Conservation (phyloP, 805 yeast genomes). For the Vanderwaltozyma tropicalis region DNA sequence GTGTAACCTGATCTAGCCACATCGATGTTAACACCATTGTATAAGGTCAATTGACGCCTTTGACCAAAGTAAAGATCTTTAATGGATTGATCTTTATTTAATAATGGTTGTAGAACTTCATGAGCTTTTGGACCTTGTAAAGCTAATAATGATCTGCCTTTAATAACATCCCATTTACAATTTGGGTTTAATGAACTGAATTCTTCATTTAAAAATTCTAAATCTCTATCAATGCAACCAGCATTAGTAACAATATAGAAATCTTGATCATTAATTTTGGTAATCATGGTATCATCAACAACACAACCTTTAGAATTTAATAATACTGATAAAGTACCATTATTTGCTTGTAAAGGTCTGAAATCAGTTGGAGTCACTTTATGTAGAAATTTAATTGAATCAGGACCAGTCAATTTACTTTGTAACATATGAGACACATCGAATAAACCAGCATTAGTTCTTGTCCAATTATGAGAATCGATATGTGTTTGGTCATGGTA, state of each 20-base stretch:
- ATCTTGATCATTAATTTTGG: slow-evolving; percentile 51
- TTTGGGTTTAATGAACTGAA: slow-evolving; percentile 20
- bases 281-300: slow-evolving; percentile 87
- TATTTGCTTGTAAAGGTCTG: slow-evolving; percentile 40
- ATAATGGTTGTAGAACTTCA: slow-evolving; percentile 51
- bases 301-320: slow-evolving; percentile 71
- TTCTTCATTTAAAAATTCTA: slow-evolving; percentile 37
- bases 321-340: slow-evolving; percentile 68
- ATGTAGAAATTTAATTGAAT: slow-evolving; percentile 58
- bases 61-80: slow-evolving; percentile 64
- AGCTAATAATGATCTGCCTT: slow-evolving; percentile 66
- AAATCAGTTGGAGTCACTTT: slow-evolving; percentile 84
- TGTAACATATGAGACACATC: slow-evolving; percentile 98
- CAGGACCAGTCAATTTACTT: slow-evolving; percentile 64
- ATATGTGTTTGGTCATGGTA: slow-evolving; percentile 80
- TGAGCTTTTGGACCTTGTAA: slow-evolving; percentile 87
- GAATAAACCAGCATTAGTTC: slow-evolving; percentile 77
- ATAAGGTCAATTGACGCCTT: slow-evolving; percentile 31
- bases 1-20: slow-evolving; percentile 96
- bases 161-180: slow-evolving; percentile 39
- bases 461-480: slow-evolving; percentile 91
- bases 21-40: slow-evolving; percentile 42
- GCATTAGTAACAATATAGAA: slow-evolving; percentile 93
- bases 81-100: slow-evolving; percentile 34
- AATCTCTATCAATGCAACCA: slow-evolving; percentile 80